These are phyloP conservation scores for Saturnispora hagleri DNA, from an alignment of 805 yeast genomes.

Conservation along the genomic window DNA sequence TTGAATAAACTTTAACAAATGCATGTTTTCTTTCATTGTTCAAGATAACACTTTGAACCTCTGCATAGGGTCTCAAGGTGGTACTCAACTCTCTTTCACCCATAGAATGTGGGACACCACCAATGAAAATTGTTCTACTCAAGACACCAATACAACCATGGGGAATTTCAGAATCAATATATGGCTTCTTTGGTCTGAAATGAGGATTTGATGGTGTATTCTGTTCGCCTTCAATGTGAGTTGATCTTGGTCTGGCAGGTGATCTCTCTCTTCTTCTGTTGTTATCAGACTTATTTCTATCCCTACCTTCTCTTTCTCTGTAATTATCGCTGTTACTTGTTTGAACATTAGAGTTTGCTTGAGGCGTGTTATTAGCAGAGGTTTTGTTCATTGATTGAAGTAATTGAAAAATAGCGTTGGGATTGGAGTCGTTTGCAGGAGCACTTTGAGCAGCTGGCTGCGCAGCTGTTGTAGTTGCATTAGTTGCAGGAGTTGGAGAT, in stretches of 20 bases:
- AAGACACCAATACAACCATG: constrained; percentile 73
- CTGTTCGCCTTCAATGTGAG: constrained; percentile 43
- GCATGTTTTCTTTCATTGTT: constrained; percentile 92
- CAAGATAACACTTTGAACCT: constrained; percentile 82
- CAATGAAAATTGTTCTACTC: constrained; percentile 87
- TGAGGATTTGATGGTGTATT: constrained; percentile 67
- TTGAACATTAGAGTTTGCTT: constrained; percentile 7
- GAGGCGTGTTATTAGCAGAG: background rate
- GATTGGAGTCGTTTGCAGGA: constrained; percentile 22
- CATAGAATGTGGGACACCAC: constrained; percentile 84
- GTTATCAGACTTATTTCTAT: constrained; percentile 15
- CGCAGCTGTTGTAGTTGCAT: constrained; percentile 27
- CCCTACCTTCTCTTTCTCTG: constrained; percentile 25
- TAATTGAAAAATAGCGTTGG: constrained; percentile 41
- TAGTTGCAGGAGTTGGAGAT: constrained; percentile 21
- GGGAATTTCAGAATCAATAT: constrained; percentile 62
- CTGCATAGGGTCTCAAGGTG: constrained; percentile 75
- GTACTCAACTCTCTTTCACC: constrained; percentile 62
- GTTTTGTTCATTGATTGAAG: constrained; percentile 39
- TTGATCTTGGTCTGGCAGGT: constrained; percentile 28
- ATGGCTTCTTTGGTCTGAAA: constrained; percentile 65
- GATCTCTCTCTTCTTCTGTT: constrained; percentile 49
- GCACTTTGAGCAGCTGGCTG: constrained; percentile 10
- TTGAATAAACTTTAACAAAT: constrained; percentile 85
- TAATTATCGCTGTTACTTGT: constrained; percentile 14